These are phyloP conservation scores for Candolleomyces eurysporus DNA, from an alignment of 768 basidiomycete genomes.

Conservation along the genomic window DNA sequence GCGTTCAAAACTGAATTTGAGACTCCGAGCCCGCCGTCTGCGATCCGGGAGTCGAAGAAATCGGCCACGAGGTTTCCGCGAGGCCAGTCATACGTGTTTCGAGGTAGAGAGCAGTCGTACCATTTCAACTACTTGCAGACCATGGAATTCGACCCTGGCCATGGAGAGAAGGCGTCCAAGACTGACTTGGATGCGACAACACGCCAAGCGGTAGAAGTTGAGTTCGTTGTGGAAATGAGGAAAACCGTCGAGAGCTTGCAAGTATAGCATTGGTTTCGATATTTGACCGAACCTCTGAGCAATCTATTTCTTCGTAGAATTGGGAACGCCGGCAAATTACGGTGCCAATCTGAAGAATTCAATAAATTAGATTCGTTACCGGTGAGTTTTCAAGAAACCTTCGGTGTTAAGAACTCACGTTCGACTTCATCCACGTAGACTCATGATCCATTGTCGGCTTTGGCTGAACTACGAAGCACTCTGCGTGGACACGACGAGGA, in stretches of 20 bases:
- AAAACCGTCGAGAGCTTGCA: conserved; percentile 3
- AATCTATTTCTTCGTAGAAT: not conserved
- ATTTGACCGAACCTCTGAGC: not conserved
- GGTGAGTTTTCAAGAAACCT: not conserved
- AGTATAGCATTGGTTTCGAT: not conserved
- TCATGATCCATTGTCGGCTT: conserved; percentile 8
- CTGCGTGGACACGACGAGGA: conserved; percentile 18
- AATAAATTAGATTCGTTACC: not conserved
- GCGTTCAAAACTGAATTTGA: too few relatives aligned
- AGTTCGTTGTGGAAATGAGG: conserved; percentile 3
- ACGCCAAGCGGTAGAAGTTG: not conserved
- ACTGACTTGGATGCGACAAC: not conserved
- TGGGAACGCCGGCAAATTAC: not conserved
- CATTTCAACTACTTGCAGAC: too few relatives aligned
- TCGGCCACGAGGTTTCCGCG: too few relatives aligned
- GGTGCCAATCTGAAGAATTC: conserved; percentile 2
- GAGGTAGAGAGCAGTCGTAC: too few relatives aligned
- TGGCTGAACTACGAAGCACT: conserved; percentile 16
- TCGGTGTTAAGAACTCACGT: not conserved
- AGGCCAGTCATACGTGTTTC: too few relatives aligned
- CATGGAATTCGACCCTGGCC: not conserved
- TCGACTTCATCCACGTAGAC: not conserved
- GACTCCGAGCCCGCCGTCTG: too few relatives aligned
- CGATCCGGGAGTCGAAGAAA: too few relatives aligned
- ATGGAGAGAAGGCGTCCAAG: not conserved